Conservation (phyloP, 1,139 yeast genomes). For the Blastobotrys apis region DNA sequence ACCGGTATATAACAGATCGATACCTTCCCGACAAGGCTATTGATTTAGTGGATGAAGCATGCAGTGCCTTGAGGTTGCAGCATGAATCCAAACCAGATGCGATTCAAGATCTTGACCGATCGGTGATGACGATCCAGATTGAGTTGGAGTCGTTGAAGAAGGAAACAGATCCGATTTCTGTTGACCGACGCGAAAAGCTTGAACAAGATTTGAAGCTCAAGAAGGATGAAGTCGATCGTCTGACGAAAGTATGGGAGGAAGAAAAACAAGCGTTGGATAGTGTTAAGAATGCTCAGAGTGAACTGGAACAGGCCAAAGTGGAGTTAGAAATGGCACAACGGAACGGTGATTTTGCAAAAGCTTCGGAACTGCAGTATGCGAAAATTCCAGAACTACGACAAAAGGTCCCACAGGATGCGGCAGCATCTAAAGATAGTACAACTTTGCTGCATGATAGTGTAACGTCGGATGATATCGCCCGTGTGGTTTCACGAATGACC, state of each 20-base stretch:
- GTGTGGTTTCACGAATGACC: constrained; percentile 88
- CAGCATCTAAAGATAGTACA: constrained; percentile 22
- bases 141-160: constrained; percentile 90
- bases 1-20: constrained; percentile 87
- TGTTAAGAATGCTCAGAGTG: constrained; percentile 72
- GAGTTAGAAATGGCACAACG: constrained; percentile 82
- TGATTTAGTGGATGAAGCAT: constrained; percentile 94
- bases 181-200: constrained; percentile 63
- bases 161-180: constrained; percentile 81
- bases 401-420: constrained; percentile 49
- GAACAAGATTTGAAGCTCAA: constrained; percentile 63
- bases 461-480: constrained; percentile 88
- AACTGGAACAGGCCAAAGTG: constrained; percentile 75
- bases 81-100: constrained; percentile 97
- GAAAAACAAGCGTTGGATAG: constrained; percentile 73
- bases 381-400: constrained; percentile 74
- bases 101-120: constrained; percentile 81
- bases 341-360: constrained; percentile 78
- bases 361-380: constrained; percentile 85
- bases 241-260: constrained; percentile 81
- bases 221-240: constrained; percentile 57
- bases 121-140: constrained; percentile 89
- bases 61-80: constrained; percentile 88
- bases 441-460: constrained; percentile 83
- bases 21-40: constrained; percentile 94